Base-by-base conservation (phyloP, 1,284 basidiomycete species). In the Apiotrichum domesticum region DNA sequence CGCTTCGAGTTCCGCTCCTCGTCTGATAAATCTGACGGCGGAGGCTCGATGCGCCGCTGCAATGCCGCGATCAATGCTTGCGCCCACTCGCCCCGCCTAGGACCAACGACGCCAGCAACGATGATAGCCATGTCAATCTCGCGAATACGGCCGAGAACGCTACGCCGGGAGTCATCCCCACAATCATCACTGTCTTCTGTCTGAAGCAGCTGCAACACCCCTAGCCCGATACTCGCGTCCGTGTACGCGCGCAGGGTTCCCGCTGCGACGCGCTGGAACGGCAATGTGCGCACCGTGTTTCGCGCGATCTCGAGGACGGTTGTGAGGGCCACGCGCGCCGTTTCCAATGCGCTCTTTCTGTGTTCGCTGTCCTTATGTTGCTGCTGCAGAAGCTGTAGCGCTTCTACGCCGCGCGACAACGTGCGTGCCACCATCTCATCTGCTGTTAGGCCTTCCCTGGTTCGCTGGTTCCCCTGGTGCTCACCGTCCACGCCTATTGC, bases 101-200 rank as follows among this genome's bases (percentile, higher is more conserved):
- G 70, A 6, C 88, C 89, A 32, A 85, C 80, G 1, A 85, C 84
- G 1, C 92, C 93, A 7, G 91, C 87, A 46, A 95, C 80, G 63
- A 97, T 85, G 62, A 95, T 85, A 1, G 87, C 86, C 65, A 80
- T 80, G 69, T 98, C 94, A 35, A 97, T 77, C 11, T 79, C 11
- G 10, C 35, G 51, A 3, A 47, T 13, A 5, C 45, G 33, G 2
- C 15, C 44, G 21, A 47, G 52, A 5, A 11, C n/a, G 32, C 37
- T 21, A 6, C 4, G 10, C 35, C 29, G 21, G 45, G 33, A 29
- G 29, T 29, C 29, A 2, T 46, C 11, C 33, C 21, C 10, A 2
- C 11, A 13, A 9, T 35, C 32, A 9, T 46, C 45, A 4, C 7
- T 46, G 32, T 14, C 29, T 6, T 46, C 10, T n/a, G 32, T 11